phyloP scores from a whole-genome alignment of 306 rosid genomes.

The Erythrophleum fordii region DNA sequence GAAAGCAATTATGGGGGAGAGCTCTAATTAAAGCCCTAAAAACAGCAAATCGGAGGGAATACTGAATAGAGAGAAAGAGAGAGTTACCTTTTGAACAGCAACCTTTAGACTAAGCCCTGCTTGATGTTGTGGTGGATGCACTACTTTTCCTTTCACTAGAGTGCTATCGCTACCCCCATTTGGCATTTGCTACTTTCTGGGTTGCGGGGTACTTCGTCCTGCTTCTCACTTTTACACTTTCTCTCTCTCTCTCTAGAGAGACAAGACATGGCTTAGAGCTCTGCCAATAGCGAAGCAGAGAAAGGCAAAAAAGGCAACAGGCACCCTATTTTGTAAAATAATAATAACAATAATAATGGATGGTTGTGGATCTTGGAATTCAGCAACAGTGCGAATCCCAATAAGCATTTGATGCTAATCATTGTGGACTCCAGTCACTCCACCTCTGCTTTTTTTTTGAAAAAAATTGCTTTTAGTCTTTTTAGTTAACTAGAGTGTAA shows the following conservation, averaged over 20 bases:
- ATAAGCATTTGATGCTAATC: constrained; percentile 99
- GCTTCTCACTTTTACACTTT: constrained; percentile 18
- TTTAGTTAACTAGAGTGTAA: not conserved
- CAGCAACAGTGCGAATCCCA: constrained; percentile 99
- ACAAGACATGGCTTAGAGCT: constrained; percentile 55
- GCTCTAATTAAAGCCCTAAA: constrained; percentile 48
- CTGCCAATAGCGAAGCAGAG: constrained; percentile 60
- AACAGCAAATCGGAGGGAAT: constrained; percentile 46
- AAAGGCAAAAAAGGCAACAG: constrained; percentile 25
- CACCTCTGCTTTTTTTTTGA: not conserved
- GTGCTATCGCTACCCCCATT: constrained; percentile 37
- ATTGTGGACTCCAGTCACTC: constrained; percentile 85
- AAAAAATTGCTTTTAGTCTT: no score
- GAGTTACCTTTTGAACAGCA: constrained; percentile 58
- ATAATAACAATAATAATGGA: constrained; percentile 42
- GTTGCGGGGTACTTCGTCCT: constrained; percentile 36
- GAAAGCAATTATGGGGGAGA: constrained; percentile 34
- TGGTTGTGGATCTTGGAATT: constrained; percentile 86
- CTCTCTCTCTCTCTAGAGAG: constrained; percentile 40
- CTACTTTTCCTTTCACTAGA: constrained; percentile 34
- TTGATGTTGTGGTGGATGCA: constrained; percentile 52
- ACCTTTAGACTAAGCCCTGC: constrained; percentile 81
- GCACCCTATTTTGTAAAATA: not conserved
- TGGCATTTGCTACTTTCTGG: constrained; percentile 52
- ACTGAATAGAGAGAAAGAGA: constrained; percentile 31